Evolutionary conservation across 108 stramenopile genomes (phyloP).

Genomic region (Cyclotella atomus): DNA sequence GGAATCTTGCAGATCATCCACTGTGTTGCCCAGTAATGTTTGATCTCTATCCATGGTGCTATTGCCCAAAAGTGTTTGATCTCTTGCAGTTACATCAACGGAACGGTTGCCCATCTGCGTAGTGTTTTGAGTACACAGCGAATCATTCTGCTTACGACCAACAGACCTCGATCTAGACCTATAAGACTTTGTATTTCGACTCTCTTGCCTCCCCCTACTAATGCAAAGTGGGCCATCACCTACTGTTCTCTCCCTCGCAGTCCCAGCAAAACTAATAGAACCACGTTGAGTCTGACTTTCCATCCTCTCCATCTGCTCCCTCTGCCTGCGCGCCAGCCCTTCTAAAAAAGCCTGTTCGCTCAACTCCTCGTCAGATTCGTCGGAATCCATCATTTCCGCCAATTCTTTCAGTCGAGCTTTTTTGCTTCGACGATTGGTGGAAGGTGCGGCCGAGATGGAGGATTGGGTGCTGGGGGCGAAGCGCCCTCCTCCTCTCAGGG

Average conservation of each 20-base stretch:
- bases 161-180: background rate
- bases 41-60: background rate
- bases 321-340: slow-evolving; percentile 24
- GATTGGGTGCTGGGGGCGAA: slow-evolving; percentile 1
- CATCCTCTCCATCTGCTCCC: slow-evolving; percentile 7
- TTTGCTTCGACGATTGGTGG: background rate
- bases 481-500: background rate
- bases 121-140: slow-evolving; percentile 6
- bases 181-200: too few species aligned
- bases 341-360: slow-evolving; percentile 23
- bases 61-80: background rate
- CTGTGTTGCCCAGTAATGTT: background rate
- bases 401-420: background rate
- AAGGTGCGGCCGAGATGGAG: background rate
- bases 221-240: too few species aligned
- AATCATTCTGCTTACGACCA: background rate
- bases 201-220: background rate
- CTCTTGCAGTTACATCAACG: background rate
- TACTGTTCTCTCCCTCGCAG: too few species aligned
- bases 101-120: slow-evolving; percentile 1
- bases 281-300: background rate
- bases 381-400: slow-evolving; percentile 14
- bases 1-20: background rate
- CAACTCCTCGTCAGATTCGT: slow-evolving; percentile 22
- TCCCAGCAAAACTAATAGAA: too few species aligned